Conservation (phyloP, 192 early-diverging fungal genomes). For the Entrophospora sp. region DNA sequence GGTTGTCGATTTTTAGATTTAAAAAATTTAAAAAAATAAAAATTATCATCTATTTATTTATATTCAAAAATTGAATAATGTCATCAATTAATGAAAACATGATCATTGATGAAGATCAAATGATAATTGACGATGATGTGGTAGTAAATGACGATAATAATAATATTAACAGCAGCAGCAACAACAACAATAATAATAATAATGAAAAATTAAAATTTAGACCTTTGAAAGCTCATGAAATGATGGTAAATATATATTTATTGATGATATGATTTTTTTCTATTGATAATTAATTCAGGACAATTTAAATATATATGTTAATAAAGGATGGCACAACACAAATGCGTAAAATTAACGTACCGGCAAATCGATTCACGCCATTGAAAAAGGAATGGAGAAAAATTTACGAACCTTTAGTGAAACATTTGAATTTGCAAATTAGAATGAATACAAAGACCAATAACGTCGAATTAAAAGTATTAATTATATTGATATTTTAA, state of each 20-base stretch:
- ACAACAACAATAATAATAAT: not conserved
- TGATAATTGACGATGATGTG: too few species aligned
- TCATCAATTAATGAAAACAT: too few species aligned
- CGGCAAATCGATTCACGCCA: conserved; percentile 87
- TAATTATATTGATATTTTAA: too few species aligned
- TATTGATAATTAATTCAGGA: not conserved
- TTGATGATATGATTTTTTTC: not conserved
- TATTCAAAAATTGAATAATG: too few species aligned
- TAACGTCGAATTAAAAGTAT: conserved; percentile 81
- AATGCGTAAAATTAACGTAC: conserved; percentile 81
- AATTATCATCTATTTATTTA: too few species aligned
- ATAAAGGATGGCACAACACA: conserved; percentile 33
- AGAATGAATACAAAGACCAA: conserved; percentile 88
- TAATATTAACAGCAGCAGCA: too few species aligned
- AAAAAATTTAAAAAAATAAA: too few species aligned
- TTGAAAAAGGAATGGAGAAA: conserved; percentile 91
- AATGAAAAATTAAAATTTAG: not conserved
- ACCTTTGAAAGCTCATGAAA: not conserved
- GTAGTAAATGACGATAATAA: too few species aligned
- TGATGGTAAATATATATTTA: not conserved
- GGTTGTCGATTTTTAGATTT: too few species aligned
- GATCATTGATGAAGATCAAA: too few species aligned
- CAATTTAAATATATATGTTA: not conserved
- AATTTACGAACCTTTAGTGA: conserved; percentile 93
- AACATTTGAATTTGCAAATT: conserved; percentile 92